Base-by-base conservation (phyloP, 805 yeast genomes). In the Isabelozyma gotoi region DNA sequence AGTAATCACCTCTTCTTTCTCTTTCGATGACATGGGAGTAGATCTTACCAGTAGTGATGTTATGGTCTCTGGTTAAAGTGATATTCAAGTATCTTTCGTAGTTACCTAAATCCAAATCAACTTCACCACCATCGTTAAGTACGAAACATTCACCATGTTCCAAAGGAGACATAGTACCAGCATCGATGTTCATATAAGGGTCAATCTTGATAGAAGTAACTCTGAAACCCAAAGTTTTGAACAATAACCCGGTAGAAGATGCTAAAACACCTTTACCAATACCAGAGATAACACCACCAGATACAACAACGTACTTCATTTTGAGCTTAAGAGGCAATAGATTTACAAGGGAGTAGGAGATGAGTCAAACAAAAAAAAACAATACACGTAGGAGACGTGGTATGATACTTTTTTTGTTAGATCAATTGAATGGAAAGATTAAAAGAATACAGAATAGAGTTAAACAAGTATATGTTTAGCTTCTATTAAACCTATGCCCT, bases 131-230 rank as follows among this genome's bases (percentile, higher is more conserved):
- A 65, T 94, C 99, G 66, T 92, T 88, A 61, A 94, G 77, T 41
- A 94, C 98, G 65, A 94, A 94, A 65, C 96, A 96, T 70, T 94
- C 99, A 57, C 99, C 99, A 64, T 94, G 99, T 69, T 94, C 99
- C 62, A 94, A 76, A 17, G 99, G 99, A 34, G 97, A 88, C 99
- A 94, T 94, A 36, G 99, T 94, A 58, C 99, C 99, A 33, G 99
- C 99, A 73, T 94, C 99, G 55, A 94, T 89, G 73, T 94, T 94
- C 96, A 94, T 88, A 71, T 94, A 94, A 33, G 99, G 99, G 73
- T 94, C 99, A 60, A 94, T 94, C 69, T 94, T 94, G 74, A 94
- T 92, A 12, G 98, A 90, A 3, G 99, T 92, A 49, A 92, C 98
- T 63, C 96, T 84, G 59, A 87, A 78, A 48, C 99, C 99, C 46